Evolutionary conservation across 495 filamentous ascomycete species (phyloP), one percentile per base, ranked within the genome.

Genomic region (Penicillium fimorum): DNA sequence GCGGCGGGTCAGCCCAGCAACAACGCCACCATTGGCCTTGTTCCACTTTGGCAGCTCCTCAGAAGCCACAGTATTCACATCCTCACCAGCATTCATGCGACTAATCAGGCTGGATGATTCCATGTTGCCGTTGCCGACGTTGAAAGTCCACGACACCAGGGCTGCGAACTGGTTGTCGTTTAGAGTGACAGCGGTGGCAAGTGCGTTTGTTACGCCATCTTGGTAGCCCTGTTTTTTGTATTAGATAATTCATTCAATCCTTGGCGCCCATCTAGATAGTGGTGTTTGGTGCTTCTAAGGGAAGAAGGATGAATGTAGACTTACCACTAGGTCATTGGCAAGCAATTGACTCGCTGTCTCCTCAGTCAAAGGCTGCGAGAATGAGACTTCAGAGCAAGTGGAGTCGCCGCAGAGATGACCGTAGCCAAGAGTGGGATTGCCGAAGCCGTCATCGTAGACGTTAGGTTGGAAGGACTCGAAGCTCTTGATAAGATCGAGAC

Each of bases 11-110:
- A 82, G 63, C 0, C 76, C 78, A 20, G 67, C 63, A 11, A 76
- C 57, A n/a, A 71, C 69, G 53, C 57, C 47, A 2, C 72, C 72
- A 40, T 66, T 68, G 4, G 67, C 75, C 56, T 77, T 56, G 43
- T 74, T 71, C 79, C 78, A 82, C 63, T 73, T 73, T 7, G 76
- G 75, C 40, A 80, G 58, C 63, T 81, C 79, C 55, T 76, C 42
- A 30, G 64, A 47, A 20, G 73, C 70, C 35, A 80, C 75, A 12
- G 63, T 73, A 38, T 57, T 62, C 40, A 64, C 61, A 45, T 70
- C 63, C 46, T 79, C 75, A 20, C 76, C 76, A 1, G 55, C 61
- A 64, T 82, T 81, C 54, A 82, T 71, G 4, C 77, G 68, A 49
- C 58, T 59, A 47, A 80, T 58, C 20, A 81, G 66, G 17, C 67